These are phyloP conservation scores for Scortechinia acanthostroma DNA, from an alignment of 2,329 filamentous ascomycete genomes.

Conservation along the genomic window DNA sequence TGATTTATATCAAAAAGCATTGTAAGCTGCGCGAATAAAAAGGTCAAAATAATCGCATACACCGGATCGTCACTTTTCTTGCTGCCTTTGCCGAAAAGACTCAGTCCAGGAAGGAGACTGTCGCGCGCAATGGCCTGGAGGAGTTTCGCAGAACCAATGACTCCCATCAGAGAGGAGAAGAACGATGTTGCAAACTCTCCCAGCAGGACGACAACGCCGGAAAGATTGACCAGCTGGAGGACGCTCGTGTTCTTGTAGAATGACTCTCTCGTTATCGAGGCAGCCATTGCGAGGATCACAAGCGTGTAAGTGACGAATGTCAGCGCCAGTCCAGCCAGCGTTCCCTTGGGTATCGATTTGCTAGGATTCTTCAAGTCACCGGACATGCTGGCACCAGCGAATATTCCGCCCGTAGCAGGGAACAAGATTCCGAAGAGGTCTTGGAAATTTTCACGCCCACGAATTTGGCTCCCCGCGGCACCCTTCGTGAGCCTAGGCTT, in stretches of 20 bases:
- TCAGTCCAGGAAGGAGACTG: constrained; percentile 69
- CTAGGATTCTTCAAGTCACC: constrained; percentile 78
- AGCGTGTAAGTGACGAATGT: constrained; percentile 72
- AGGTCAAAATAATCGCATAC: constrained; percentile 71
- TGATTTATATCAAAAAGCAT: constrained; percentile 80
- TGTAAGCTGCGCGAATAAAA: constrained; percentile 68
- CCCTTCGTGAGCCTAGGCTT: constrained; percentile 59
- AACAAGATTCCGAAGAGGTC: constrained; percentile 82
- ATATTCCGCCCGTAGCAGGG: constrained; percentile 57
- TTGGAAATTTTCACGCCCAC: constrained; percentile 65
- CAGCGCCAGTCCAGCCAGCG: constrained; percentile 67
- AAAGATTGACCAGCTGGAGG: constrained; percentile 72
- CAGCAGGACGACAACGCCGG: constrained; percentile 64
- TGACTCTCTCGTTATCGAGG: constrained; percentile 67
- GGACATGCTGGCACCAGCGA: constrained; percentile 79
- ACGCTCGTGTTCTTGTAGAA: constrained; percentile 72
- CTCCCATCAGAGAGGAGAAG: constrained; percentile 81
- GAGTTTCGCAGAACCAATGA: constrained; percentile 78
- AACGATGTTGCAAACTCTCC: constrained; percentile 78
- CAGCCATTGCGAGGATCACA: constrained; percentile 73
- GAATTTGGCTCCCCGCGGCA: constrained; percentile 51
- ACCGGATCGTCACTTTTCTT: constrained; percentile 68
- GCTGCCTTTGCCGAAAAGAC: constrained; percentile 68
- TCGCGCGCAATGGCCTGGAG: constrained; percentile 78
- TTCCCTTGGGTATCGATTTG: constrained; percentile 79